Evolutionary conservation across 495 filamentous ascomycete species (phyloP).

Genomic region (Podospora pseudopauciseta): DNA sequence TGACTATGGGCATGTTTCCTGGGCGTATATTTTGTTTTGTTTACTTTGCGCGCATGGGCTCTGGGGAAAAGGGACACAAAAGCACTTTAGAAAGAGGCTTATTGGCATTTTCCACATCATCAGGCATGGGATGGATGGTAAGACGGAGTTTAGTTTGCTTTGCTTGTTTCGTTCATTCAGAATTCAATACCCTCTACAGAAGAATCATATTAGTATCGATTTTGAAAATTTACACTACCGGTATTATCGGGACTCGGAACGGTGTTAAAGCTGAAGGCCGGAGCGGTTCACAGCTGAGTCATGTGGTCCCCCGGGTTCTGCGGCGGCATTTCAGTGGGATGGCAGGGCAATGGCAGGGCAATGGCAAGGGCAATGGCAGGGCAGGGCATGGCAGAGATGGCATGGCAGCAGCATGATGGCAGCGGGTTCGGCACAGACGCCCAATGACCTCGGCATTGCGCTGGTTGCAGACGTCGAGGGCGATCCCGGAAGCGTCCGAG

Average conservation of each 20-base stretch:
- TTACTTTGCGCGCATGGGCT: conserved; percentile 1
- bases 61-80: conserved; percentile 11
- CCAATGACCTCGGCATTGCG: conserved; percentile 24
- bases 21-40: background rate
- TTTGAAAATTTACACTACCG: background rate
- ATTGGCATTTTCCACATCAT: background rate
- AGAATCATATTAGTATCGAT: conserved; percentile 8
- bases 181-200: conserved; percentile 7
- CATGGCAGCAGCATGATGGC: background rate
- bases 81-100: conserved; percentile 11
- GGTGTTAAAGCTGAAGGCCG: background rate
- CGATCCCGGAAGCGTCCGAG: conserved; percentile 34
- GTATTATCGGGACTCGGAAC: background rate
- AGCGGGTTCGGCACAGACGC: conserved; percentile 4
- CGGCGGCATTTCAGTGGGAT: conserved; percentile 1
- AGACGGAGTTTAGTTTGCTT: background rate
- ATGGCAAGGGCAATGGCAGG: background rate
- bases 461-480: conserved; percentile 1
- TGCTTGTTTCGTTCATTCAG: background rate
- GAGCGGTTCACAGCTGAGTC: conserved; percentile 1
- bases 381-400: background rate
- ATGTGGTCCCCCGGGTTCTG: background rate
- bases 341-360: background rate
- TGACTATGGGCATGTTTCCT: conserved; percentile 10
- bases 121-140: conserved; percentile 2